phyloP scores from a whole-genome alignment of 2,329 filamentous ascomycete species.

The Ophiostoma australiae region DNA sequence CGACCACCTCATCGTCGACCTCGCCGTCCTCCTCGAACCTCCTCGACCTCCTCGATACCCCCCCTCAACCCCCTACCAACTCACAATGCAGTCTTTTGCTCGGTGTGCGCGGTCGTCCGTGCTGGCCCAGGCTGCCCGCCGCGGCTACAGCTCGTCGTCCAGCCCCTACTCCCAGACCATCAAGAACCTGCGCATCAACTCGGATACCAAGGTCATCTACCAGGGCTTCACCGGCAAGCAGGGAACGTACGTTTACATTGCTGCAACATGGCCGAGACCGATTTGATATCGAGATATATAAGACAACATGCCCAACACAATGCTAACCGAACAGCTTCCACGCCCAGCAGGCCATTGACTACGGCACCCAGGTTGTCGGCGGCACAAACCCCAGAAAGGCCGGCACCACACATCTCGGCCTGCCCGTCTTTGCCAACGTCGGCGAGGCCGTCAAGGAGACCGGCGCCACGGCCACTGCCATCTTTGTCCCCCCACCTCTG shows the following conservation, averaged over 20 bases:
- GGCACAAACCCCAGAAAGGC: conserved; percentile 99
- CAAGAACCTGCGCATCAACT: conserved; percentile 86
- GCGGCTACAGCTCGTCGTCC: conserved; percentile 67
- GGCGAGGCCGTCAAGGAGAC: conserved; percentile 83
- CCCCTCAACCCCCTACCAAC: neutral
- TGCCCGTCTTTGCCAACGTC: conserved; percentile 89
- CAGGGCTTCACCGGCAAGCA: conserved; percentile 98
- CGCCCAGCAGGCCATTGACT: conserved; percentile 95
- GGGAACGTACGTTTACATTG: conserved; percentile 65
- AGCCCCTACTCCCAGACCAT: conserved; percentile 68
- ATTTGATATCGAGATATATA: neutral
- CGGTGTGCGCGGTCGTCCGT: conserved; percentile 64
- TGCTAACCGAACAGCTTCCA: conserved; percentile 67
- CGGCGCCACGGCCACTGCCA: conserved; percentile 83
- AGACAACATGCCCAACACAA: neutral
- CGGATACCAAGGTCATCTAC: conserved; percentile 89
- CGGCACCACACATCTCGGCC: conserved; percentile 79
- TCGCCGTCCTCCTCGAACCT: neutral
- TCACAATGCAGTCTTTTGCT: conserved; percentile 74
- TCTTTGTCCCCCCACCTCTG: conserved; percentile 94
- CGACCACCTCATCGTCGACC: conserved; percentile 5
- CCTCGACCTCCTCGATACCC: neutral
- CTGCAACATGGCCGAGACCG: neutral
- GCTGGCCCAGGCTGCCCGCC: conserved; percentile 60
- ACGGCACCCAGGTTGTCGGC: conserved; percentile 96